Base-by-base conservation (phyloP, 306 rosid species). In the Prinsepia uniflora region DNA sequence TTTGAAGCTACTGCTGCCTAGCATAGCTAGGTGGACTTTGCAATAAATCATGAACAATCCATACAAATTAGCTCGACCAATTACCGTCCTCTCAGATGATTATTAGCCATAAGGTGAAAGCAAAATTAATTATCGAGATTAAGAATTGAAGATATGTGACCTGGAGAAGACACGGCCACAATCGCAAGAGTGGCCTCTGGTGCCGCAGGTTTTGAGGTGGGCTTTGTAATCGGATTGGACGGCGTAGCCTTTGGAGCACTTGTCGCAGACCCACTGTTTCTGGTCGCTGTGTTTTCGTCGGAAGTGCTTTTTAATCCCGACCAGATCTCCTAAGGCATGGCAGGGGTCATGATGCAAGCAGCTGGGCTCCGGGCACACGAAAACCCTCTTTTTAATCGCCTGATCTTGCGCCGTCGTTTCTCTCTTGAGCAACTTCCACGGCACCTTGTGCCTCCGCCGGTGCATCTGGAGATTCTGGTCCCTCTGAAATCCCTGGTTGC, bases 391-490 rank as follows among this genome's bases (percentile, higher is more conserved):
- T 79, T 79, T 90, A 13, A 61, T 17, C 76, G 76, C 87, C 41
- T 79, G 56, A 58, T 71, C 90, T 22, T 81, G 82, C 2, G 64
- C 64, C n/a, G 80, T 72, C n/a, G 80, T 72, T 56, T 89, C 91
- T 58, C 89, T 84, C 71, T 91, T 94, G 2, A 94, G 74, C 10
- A 94, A 18, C 45, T 94, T 94, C 99, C 99, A 94, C 0, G 99
- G 99, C 55, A 94, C 97, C 63, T 89, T 94, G 60, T 94, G 99
- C 48, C 97, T 77, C 13, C 99, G 59, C 48, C 97, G 72, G 65
- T 94, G 99, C 99, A 94, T 94, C 89, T 94, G 99, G 0, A 94
- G 97, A 71, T 94, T 94, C 84, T 94, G 99, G 82, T 94, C 99
- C 39, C 99, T 82, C 72, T 94, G 97, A 34, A 94, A 94, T 63